phyloP scores from a whole-genome alignment of 1,139 yeast genomes.

The Protomyces pachydermus region DNA sequence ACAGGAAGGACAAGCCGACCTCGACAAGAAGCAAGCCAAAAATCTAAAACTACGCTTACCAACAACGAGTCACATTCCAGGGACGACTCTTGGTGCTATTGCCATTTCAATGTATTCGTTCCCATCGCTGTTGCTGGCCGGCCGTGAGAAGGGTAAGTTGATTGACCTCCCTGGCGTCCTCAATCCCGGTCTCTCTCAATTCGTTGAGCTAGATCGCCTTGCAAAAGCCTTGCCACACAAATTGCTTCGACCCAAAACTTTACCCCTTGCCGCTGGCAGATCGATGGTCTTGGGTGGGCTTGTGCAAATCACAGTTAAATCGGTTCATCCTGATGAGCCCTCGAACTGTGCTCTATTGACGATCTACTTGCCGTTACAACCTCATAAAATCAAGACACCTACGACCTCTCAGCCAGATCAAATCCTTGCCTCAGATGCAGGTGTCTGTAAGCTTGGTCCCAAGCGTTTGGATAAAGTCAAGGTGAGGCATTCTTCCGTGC shows the following conservation, averaged over 20 bases:
- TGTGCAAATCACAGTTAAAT: not conserved
- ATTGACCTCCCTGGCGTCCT: conserved; percentile 22
- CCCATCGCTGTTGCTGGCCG: conserved; percentile 9
- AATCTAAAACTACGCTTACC: not conserved
- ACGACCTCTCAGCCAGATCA: conserved; percentile 15
- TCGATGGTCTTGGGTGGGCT: conserved; percentile 10
- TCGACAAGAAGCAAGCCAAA: not conserved
- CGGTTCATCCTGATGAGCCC: not conserved
- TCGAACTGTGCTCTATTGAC: not conserved
- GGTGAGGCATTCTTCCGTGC: not conserved
- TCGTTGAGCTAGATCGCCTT: conserved; percentile 1
- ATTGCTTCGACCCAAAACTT: conserved; percentile 2
- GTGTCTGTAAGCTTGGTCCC: not conserved
- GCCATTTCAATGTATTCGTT: conserved; percentile 4
- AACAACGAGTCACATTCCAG: conserved; percentile 11
- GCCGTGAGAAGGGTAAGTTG: conserved; percentile 3
- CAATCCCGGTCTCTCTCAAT: conserved; percentile 5
- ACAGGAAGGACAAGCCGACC: not conserved
- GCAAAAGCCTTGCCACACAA: conserved; percentile 13
- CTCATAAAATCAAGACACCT: not conserved
- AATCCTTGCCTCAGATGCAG: not conserved
- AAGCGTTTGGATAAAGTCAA: not conserved
- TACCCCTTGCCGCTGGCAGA: not conserved
- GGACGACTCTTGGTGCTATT: conserved; percentile 20
- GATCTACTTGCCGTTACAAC: conserved; percentile 3